phyloP scores from a whole-genome alignment of 805 yeast species.

The Cyberlindnera mycetangii region DNA sequence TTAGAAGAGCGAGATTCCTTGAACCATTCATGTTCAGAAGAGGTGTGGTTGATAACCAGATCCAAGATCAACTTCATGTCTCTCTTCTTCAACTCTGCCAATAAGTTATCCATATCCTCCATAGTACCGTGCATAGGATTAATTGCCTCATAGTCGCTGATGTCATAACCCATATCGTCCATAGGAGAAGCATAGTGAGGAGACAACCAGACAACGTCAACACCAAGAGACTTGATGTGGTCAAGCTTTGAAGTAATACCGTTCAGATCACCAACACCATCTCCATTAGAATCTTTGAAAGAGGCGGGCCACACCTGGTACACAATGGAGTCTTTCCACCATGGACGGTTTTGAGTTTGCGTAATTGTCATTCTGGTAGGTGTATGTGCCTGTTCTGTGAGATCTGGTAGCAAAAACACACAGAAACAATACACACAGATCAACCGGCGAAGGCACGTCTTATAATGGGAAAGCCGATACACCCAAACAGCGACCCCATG shows the following conservation, averaged over 20 bases:
- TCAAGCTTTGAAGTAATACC: conserved; percentile 52
- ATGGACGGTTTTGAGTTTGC: conserved; percentile 10
- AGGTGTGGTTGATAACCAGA: conserved; percentile 58
- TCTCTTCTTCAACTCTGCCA: conserved; percentile 43
- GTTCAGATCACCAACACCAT: conserved; percentile 56
- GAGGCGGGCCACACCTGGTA: conserved; percentile 64
- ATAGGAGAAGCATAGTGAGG: conserved; percentile 60
- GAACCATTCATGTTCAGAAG: conserved; percentile 56
- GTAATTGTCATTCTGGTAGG: conserved; percentile 2
- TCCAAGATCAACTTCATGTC: conserved; percentile 53
- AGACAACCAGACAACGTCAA: conserved; percentile 53
- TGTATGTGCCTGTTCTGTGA: neutral
- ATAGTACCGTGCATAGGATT: conserved; percentile 52
- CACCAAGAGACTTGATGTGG: conserved; percentile 47
- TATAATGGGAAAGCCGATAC: too few species aligned
- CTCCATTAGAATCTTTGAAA: conserved; percentile 55
- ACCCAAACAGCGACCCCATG: too few species aligned
- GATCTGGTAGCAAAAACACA: neutral
- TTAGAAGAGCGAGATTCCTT: conserved; percentile 50
- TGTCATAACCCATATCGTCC: conserved; percentile 63
- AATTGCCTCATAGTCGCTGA: conserved; percentile 49
- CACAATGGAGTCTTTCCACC: conserved; percentile 59
- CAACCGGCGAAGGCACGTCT: too few species aligned
- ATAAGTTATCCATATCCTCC: conserved; percentile 48
- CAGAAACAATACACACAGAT: too few species aligned